Base-by-base conservation (phyloP, 1,284 basidiomycete genomes). In the Trichosporon sp. region DNA sequence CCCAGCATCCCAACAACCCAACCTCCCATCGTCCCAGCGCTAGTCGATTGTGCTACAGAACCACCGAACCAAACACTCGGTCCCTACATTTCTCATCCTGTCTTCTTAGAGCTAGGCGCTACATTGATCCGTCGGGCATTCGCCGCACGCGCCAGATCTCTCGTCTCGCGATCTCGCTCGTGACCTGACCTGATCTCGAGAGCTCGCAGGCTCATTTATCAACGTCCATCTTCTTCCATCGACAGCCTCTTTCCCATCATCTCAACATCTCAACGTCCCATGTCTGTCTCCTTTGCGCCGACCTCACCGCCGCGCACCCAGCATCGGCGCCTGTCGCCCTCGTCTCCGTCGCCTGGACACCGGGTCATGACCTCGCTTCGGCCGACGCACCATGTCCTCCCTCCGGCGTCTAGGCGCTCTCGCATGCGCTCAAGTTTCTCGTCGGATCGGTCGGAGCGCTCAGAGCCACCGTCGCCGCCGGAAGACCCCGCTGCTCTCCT, bases 271-370 rank as follows among this genome's bases (percentile, higher is more conserved):
- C 19, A 40, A 29, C 40, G 19, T 32, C 34, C 19, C 49, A 68
- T 68, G 66, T 57, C 66, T 3, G 61, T 68, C 21, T 61, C 66
- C 23, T 68, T 68, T 52, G 61, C 61, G 6, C 36, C 62, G 19
- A 59, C 27, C 19, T 32, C 29, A 16, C 49, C 49, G 14, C 49
- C 49, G 25, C 49, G 49, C 16, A 31, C 14, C 34, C 13, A 16
- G 14, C 49, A 54, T 29, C 66, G 66, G 14, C 64, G 64, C 9
- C 52, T 36, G 19, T 61, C 59, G 21, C 61, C 64, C 8, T 68
- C 66, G 16, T 56, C 64, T 9, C 66, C 64, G 21, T 60, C 44
- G 59, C 66, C 62, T 10, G 64, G 52, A 13, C 62, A 44, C 1
- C 64, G 64, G n/a, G 49, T 60, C 21, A 64, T 65, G 60, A 62